Evolutionary conservation across 495 filamentous ascomycete genomes (phyloP), one percentile per base, ranked within the genome.

Genomic region (Daldinia vernicosa): DNA sequence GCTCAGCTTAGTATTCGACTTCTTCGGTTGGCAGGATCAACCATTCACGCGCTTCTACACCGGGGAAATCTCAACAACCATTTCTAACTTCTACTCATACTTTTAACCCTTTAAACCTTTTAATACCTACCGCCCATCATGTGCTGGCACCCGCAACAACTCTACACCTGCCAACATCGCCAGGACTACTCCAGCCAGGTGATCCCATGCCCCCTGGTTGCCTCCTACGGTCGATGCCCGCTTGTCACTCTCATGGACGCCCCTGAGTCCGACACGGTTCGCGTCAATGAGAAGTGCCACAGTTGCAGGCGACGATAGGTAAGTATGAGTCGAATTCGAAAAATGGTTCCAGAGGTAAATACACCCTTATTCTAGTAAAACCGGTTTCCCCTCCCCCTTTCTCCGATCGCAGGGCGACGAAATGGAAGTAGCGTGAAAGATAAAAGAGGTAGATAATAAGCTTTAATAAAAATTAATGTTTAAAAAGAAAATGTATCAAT

Each of bases 201-300:
- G 33, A 61, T 61, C n/a, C 4, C 63, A 4, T 72, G 70, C 17
- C 17, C 50, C 22, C 35, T 72, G 14, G 65, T 72, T 17, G 1
- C 65, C 2, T 32, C 35, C 12, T 72, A 72, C 9, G 70, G 65
- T 0, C 65, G 70, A 3, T 72, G 70, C 22, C 70, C 70, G 6
- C n/a, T 65, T 4, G 39, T 68, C 7, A 60, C 50, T 4, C 27
- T 6, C 1, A 55, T 45, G 55, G 65, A 72, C 22, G 70, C 70
- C 6, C 65, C 63, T 6, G 45, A 43, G 3, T 37, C 32, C 0
- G 28, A 72, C 40, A 72, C 70, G 6, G 27, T 53, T 17, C 8
- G 2, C 2, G 26, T 56, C 7, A 17, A 40, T 9, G 65, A 65
- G 15, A 50, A 45, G 3, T 72, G 70, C 37, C 14, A 5, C 1